Evolutionary conservation across 768 basidiomycete species (phyloP).

Genomic region (Pisolithus marmoratus): DNA sequence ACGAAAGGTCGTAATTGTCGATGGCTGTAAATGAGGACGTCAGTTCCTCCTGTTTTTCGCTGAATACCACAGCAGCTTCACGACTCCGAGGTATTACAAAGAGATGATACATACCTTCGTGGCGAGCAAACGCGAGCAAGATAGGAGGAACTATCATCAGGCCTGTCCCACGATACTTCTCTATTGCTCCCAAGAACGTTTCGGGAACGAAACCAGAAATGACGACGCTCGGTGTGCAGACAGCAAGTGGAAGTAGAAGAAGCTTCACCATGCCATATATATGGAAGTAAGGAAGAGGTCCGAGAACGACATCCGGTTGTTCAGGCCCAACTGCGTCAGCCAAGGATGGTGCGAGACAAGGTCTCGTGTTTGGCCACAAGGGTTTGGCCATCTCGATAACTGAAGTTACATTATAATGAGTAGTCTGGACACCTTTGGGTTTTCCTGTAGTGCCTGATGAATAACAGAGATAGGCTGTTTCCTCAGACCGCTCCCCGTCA

Average conservation of each 20-base stretch:
- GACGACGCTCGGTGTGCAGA: constrained; percentile 49
- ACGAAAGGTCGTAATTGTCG: constrained; percentile 59
- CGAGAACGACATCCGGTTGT: constrained; percentile 47
- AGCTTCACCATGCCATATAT: constrained; percentile 57
- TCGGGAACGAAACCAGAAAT: constrained; percentile 68
- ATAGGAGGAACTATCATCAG: constrained; percentile 76
- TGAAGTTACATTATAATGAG: constrained; percentile 62
- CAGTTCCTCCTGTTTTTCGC: neutral
- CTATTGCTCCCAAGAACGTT: constrained; percentile 58
- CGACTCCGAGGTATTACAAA: no score
- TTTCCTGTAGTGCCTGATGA: constrained; percentile 68
- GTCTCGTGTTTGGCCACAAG: constrained; percentile 32
- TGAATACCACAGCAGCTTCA: no score
- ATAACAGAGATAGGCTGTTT: constrained; percentile 65
- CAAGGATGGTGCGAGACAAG: no score
- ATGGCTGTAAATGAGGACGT: constrained; percentile 38
- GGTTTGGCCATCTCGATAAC: constrained; percentile 46
- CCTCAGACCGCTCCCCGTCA: constrained; percentile 44
- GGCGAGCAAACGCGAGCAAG: constrained; percentile 66
- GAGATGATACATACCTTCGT: constrained; percentile 46
- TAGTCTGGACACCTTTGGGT: constrained; percentile 72
- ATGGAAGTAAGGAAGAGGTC: constrained; percentile 57
- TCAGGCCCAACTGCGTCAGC: neutral
- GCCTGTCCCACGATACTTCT: constrained; percentile 56
- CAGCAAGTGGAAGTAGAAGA: constrained; percentile 50